These are phyloP conservation scores for Penicillium riverlandense DNA, from an alignment of 495 filamentous ascomycete genomes.

Conservation along the genomic window DNA sequence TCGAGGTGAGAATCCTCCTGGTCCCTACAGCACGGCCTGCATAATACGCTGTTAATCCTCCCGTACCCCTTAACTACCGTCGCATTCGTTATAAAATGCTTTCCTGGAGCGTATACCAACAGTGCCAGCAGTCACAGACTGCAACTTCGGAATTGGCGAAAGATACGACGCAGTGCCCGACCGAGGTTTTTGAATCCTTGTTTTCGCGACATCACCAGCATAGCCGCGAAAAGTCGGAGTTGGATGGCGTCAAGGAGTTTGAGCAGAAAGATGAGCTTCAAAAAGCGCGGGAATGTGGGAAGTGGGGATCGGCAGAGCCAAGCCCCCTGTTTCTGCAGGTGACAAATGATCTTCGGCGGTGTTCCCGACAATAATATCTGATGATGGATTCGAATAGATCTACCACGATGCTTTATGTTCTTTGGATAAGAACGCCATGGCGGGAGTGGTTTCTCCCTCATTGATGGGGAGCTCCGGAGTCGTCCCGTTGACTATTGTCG, in stretches of 20 bases:
- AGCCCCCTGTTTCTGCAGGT: conserved; percentile 62
- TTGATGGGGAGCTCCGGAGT: conserved; percentile 64
- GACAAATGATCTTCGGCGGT: not conserved
- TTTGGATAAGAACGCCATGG: conserved; percentile 47
- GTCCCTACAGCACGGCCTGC: no score
- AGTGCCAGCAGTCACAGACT: conserved; percentile 44
- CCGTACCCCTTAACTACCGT: not conserved
- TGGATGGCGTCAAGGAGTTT: conserved; percentile 12
- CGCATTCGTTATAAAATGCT: conserved; percentile 11
- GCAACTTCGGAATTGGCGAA: conserved; percentile 50
- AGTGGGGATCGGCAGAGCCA: conserved; percentile 56
- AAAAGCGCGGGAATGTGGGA: conserved; percentile 52
- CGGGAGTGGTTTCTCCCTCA: conserved; percentile 57
- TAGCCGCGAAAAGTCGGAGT: not conserved
- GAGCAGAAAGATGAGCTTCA: conserved; percentile 36
- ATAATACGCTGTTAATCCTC: no score
- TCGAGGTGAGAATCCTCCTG: no score
- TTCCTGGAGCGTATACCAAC: conserved; percentile 32
- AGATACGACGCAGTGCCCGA: conserved; percentile 44
- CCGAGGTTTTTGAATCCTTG: conserved; percentile 47
- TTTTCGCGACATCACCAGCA: conserved; percentile 28
- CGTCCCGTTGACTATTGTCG: conserved; percentile 62
- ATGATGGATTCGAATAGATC: conserved; percentile 28
- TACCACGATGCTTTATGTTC: conserved; percentile 60
- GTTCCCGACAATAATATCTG: not conserved